Base-by-base conservation (phyloP, 2,329 filamentous ascomycete genomes). In the Furcasterigmium furcatum region DNA sequence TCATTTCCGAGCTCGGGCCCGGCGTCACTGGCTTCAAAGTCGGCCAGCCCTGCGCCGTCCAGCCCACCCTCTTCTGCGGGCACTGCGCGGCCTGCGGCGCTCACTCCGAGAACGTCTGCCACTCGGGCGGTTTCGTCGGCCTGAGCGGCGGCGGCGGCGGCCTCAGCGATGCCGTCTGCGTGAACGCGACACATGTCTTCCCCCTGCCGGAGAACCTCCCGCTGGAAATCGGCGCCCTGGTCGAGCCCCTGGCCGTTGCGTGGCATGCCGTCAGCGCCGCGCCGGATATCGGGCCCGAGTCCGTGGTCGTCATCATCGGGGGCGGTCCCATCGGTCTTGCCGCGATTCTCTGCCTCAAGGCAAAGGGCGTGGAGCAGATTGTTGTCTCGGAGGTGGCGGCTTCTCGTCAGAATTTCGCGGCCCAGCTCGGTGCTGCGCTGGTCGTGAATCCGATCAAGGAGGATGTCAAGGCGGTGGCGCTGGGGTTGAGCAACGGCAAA, bases 271-370 rank as follows among this genome's bases (percentile, higher is more conserved):
- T 61, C n/a, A 18, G n/a, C n/a, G 43, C 52, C 22, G 54, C 51
- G 9, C 49, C 49, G 5, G 42, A 46, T 18, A 47, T 55, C 29
- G 68, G 68, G 12, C 47, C 62, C 3, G 71, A 70, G 1, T 68
- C 76, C 13, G 68, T 66, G 1, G 75, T 74, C 2, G 55, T 85
- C 18, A 70, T 86, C 7, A 61, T 84, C 4, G 82, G 82, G 5
- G 80, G 77, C 1, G 82, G 82, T 0, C 82, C 82, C 0, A 84
- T 86, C 40, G 82, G 80, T 0, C 65, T 85, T 10, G 76, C 77
- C 1, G 67, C 84, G 4, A 70, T 85, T 3, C 75, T 82, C 48
- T 76, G 76, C n/a, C 65, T 86, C 6, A 67, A 72, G 10, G 74
- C 78, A 3, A 67, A 71, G 14, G 74, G 74, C 1, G 75, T 71